Evolutionary conservation across 1,139 yeast genomes (phyloP).

Genomic region (Suhomyces wounanorum): DNA sequence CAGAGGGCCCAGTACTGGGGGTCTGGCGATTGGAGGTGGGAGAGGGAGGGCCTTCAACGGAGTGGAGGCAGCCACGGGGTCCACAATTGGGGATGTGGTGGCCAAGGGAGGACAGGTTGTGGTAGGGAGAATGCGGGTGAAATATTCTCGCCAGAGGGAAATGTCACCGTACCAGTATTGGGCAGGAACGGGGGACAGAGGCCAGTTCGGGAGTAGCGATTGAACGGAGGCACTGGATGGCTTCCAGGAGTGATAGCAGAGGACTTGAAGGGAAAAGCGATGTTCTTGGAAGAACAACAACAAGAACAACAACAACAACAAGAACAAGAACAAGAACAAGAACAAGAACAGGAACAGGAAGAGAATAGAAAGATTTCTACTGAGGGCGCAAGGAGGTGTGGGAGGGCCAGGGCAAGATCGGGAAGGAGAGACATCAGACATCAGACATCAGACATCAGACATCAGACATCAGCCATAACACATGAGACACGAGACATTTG

Average conservation of each 20-base stretch:
- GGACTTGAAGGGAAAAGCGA: not conserved
- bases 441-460: constrained; percentile 7
- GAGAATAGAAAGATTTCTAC: constrained; percentile 3
- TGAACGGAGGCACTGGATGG: not conserved
- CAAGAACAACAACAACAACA: not conserved
- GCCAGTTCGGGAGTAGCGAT: not conserved
- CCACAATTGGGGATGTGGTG: no score
- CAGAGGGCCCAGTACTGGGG: not conserved
- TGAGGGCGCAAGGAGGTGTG: constrained; percentile 5
- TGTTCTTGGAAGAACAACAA: no score
- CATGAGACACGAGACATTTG: not conserved
- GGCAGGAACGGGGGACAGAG: no score
- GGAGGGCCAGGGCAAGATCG: constrained; percentile 10
- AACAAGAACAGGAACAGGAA: not conserved
- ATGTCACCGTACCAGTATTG: no score
- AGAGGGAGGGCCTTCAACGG: no score
- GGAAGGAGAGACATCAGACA: constrained; percentile 6
- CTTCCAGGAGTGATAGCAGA: not conserved
- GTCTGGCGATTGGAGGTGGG: not conserved
- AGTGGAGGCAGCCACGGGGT: no score
- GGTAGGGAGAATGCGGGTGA: no score
- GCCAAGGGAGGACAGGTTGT: no score
- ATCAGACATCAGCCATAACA: no score
- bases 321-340: not conserved
- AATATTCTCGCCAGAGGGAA: no score